Evolutionary conservation across 331 rosid species (phyloP), one percentile per base, ranked within the genome.

Genomic region (Malus hybrid): DNA sequence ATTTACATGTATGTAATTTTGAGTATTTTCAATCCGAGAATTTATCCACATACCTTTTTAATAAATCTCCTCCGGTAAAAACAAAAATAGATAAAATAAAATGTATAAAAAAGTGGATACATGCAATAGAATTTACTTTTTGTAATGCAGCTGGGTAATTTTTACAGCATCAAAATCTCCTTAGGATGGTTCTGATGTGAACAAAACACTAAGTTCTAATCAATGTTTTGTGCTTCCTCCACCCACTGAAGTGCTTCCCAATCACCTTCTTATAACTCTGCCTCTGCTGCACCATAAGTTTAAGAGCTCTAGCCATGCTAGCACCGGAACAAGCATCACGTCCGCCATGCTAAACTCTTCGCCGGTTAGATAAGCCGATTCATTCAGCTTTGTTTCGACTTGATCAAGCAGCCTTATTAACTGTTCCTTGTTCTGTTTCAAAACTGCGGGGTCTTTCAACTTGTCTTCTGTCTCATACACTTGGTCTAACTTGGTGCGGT

Each of bases 211-310:
- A 92, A 20, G 95, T 87, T 82, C 87, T 90, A 20, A 85, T 31
- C 48, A 90, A 80, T 29, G 93, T 92, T 85, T 85, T 90, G 77
- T 94, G 89, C 83, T 77, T 94, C 85, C 88, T 90, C 97, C 97
- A 94, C 56, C 99, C 97, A 68, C 71, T 77, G 75, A 94, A 94
- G 74, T 87, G 71, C 83, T 80, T 94, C 65, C 91, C 97, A 80
- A 92, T 88, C 80, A 89, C 97, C 80, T 85, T 92, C 86, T 74
- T 92, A 72, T 94, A 92, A 82, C 99, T 91, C 68, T 90, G 96
- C 80, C 97, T 91, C 84, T 90, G 91, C 88, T 85, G 90, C 84
- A 94, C 86, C 83, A 83, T 69, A 80, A 24, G 24, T 87, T 73
- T 87, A 91, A 84, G 24, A 94, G 87, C 77, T 48, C 82, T 28